Percentiles rank a stretch among this genome's conserved stretches.
phyloP scores from a whole-genome alignment of 768 basidiomycete species.

The Suillus luteus region DNA sequence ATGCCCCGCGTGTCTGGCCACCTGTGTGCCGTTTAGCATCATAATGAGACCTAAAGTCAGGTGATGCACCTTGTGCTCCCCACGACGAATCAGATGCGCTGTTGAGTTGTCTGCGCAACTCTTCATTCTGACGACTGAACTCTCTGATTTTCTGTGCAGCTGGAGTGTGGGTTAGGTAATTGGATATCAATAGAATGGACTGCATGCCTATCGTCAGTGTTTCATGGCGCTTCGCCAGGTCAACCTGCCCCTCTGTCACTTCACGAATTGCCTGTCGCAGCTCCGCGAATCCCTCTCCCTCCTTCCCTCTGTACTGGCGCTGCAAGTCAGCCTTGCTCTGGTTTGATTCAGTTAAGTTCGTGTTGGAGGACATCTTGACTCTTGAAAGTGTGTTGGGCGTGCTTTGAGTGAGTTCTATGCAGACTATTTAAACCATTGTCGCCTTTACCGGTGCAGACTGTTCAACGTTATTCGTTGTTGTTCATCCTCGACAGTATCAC shows the following conservation, averaged over 20 bases:
- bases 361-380: background rate
- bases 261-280: slow-evolving; percentile 11
- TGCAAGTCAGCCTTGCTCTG: background rate
- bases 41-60: background rate
- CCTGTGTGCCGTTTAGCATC: slow-evolving; percentile 4
- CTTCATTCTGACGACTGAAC: background rate
- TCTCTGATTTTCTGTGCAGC: slow-evolving; percentile 3
- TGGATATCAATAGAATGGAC: background rate
- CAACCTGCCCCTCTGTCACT: slow-evolving; percentile 14
- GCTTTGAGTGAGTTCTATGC: background rate
- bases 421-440: slow-evolving; percentile 4
- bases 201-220: slow-evolving; percentile 22
- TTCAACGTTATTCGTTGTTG: background rate
- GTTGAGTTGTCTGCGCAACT: background rate
- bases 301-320: slow-evolving; percentile 5
- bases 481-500: background rate
- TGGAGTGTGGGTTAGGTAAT: background rate
- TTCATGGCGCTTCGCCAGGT: slow-evolving; percentile 22
- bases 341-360: background rate
- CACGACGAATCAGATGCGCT: background rate
- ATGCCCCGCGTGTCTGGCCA: background rate
- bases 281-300: background rate
- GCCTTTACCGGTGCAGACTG: background rate
- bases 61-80: background rate
- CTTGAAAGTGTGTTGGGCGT: background rate